Conservation (phyloP, 2,329 filamentous ascomycete species). For the Thielaviopsis punctulata region DNA sequence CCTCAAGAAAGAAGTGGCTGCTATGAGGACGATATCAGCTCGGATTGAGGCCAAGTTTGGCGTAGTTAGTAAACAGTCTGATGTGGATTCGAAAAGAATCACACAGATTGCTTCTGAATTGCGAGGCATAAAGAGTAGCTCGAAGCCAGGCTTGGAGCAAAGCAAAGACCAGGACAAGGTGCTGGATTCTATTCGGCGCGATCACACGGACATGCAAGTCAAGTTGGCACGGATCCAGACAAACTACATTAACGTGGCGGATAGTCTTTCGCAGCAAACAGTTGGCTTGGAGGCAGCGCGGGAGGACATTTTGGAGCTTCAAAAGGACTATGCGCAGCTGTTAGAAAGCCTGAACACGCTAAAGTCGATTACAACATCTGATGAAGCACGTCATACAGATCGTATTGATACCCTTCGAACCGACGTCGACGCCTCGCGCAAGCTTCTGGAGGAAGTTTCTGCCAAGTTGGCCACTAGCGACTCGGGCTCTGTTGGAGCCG, state of each 20-base stretch:
- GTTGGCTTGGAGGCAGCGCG: neutral
- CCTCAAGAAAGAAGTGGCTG: neutral
- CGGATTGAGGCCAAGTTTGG: neutral
- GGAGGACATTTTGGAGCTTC: neutral
- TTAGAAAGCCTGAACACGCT: neutral
- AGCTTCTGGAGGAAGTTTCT: neutral
- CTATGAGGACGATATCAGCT: neutral
- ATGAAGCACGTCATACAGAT: neutral
- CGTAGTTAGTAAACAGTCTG: neutral
- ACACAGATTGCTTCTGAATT: neutral
- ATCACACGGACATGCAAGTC: neutral
- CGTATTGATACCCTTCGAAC: neutral
- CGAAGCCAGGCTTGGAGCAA: neutral
- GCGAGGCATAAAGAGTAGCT: neutral
- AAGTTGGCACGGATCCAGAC: neutral
- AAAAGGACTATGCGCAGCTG: neutral
- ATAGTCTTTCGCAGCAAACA: neutral
- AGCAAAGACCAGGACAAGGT: neutral
- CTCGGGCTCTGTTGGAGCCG: neutral
- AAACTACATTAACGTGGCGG: neutral
- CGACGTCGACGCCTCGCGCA: neutral
- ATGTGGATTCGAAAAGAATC: neutral
- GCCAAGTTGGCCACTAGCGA: neutral
- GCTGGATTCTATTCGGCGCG: neutral
- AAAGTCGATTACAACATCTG: neutral